Evolutionary conservation across 23 red algal genomes (phyloP).

Genomic region (Gracilaria domingensis): DNA sequence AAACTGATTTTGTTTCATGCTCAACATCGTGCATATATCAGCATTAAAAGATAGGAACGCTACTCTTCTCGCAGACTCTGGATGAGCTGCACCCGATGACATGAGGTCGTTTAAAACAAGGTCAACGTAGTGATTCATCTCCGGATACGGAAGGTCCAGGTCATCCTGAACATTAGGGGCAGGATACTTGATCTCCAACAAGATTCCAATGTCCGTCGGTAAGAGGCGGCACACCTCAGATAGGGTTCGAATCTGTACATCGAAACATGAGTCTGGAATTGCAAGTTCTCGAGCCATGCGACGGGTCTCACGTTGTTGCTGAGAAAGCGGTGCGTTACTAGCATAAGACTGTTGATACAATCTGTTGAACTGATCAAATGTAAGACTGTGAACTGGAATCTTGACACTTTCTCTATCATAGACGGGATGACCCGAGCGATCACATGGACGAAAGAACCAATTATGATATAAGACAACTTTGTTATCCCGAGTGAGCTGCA

Average conservation of each 20-base stretch:
- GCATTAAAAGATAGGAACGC: slow-evolving; percentile 88
- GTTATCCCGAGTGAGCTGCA: slow-evolving; percentile 90
- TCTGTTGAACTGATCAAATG: slow-evolving; percentile 29
- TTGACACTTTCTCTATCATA: slow-evolving; percentile 31
- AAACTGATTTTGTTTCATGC: slow-evolving; percentile 83
- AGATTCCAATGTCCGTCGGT: slow-evolving; percentile 77
- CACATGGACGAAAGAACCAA: slow-evolving; percentile 67
- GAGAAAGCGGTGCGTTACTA: not conserved
- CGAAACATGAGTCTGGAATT: slow-evolving; percentile 42
- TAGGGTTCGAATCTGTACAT: slow-evolving; percentile 55
- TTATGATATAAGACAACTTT: slow-evolving; percentile 87
- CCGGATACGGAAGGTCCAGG: slow-evolving; percentile 59
- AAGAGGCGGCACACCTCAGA: slow-evolving; percentile 58
- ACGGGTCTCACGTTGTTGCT: slow-evolving; percentile 6
- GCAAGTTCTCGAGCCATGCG: slow-evolving; percentile 1
- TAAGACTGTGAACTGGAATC: slow-evolving; percentile 30
- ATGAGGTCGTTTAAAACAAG: slow-evolving; percentile 71
- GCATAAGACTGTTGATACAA: slow-evolving; percentile 17
- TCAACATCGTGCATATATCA: slow-evolving; percentile 86
- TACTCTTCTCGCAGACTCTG: slow-evolving; percentile 27
- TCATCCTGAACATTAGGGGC: slow-evolving; percentile 56
- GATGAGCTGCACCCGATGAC: slow-evolving; percentile 23
- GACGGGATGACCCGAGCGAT: slow-evolving; percentile 35
- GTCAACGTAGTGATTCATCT: slow-evolving; percentile 81
- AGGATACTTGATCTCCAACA: slow-evolving; percentile 96